Percentiles rank a stretch among this genome's conserved stretches.
Conservation (phyloP, 441 rosid species). For the Manihot esculenta region DNA sequence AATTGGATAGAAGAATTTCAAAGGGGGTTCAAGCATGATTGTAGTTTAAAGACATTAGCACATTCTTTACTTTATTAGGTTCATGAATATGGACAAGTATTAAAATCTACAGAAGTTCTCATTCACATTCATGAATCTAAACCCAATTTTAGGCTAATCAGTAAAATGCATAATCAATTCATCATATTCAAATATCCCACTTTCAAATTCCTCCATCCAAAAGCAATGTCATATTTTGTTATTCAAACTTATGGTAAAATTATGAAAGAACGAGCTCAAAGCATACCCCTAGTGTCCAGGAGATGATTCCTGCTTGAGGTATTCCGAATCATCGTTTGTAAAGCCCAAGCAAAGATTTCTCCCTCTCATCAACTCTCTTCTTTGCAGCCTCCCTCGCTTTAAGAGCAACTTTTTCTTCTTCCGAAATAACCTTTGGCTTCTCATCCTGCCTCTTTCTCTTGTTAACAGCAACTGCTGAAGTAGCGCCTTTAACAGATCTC, state of each 20-base stretch:
- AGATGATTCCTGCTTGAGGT: neutral
- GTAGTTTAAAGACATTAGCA: neutral
- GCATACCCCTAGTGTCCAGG: constrained; percentile 14
- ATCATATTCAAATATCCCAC: neutral
- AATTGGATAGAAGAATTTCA: neutral
- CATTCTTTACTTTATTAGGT: neutral
- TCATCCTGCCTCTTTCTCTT: constrained; percentile 76
- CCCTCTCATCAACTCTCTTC: constrained; percentile 84
- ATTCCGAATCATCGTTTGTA: constrained; percentile 53
- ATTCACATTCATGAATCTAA: neutral
- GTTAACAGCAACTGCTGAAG: constrained; percentile 55
- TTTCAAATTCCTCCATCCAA: neutral
- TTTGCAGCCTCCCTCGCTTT: constrained; percentile 84
- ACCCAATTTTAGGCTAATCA: neutral
- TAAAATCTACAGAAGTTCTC: neutral
- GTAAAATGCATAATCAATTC: neutral
- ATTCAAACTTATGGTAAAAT: neutral
- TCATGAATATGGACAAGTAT: neutral
- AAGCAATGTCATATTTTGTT: neutral
- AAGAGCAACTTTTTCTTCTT: constrained; percentile 78
- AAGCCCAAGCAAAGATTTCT: constrained; percentile 82
- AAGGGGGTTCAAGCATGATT: neutral
- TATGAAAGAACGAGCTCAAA: neutral
- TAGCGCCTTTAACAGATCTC: constrained; percentile 67
- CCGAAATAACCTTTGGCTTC: constrained; percentile 61